phyloP scores from a whole-genome alignment of 306 rosid genomes.

The Quercus suber region DNA sequence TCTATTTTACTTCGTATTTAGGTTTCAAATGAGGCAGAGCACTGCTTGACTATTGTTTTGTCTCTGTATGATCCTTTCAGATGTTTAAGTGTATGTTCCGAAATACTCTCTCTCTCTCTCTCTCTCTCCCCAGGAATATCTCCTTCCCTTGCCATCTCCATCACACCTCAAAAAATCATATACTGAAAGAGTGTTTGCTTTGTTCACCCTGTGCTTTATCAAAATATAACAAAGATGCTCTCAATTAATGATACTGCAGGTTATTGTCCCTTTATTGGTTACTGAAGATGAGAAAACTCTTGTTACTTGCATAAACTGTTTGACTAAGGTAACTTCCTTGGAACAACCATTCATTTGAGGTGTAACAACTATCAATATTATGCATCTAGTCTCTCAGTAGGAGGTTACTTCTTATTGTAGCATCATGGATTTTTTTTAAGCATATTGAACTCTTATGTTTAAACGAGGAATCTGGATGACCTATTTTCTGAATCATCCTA shows the following conservation, averaged over 20 bases:
- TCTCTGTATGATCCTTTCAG: constrained; percentile 91
- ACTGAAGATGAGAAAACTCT: constrained; percentile 96
- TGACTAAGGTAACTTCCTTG: constrained; percentile 72
- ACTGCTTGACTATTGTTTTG: constrained; percentile 76
- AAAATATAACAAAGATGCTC: neutral
- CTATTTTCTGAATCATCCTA: neutral
- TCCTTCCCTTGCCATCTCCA: neutral
- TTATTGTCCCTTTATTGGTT: constrained; percentile 80
- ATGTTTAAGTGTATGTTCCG: constrained; percentile 78
- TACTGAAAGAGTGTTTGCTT: neutral
- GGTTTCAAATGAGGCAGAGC: constrained; percentile 94
- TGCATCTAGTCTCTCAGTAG: neutral
- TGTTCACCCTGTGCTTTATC: constrained; percentile 12
- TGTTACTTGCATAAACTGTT: constrained; percentile 81
- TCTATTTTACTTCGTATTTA: constrained; percentile 32
- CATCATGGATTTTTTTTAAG: neutral
- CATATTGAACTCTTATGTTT: neutral
- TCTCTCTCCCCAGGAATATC: neutral
- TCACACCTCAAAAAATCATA: neutral
- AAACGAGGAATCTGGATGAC: too few species aligned
- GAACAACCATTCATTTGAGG: constrained; percentile 12
- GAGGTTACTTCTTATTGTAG: neutral
- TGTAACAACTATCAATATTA: neutral
- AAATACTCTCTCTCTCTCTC: neutral
- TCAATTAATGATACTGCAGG: constrained; percentile 53